Evolutionary conservation across 371 early-diverging fungal species (phyloP).

Genomic region (Mortierella polycephala): DNA sequence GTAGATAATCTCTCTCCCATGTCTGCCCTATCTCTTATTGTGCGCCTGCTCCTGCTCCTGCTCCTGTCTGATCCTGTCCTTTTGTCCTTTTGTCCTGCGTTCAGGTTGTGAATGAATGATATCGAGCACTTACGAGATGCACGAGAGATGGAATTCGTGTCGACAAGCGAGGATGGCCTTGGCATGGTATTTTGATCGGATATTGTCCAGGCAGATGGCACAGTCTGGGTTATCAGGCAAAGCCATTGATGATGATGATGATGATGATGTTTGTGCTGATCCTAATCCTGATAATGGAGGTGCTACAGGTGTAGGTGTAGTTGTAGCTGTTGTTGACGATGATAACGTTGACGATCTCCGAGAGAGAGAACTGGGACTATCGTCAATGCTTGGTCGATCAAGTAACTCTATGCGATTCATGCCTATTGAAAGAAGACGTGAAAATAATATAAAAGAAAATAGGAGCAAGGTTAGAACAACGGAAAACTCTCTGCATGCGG

Average conservation of each 20-base stretch:
- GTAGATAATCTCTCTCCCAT: conserved; percentile 9
- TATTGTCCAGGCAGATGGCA: conserved; percentile 42
- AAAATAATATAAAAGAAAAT: no score
- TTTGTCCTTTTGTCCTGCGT: background rate
- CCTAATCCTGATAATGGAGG: background rate
- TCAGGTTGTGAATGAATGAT: background rate
- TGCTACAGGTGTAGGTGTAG: no score
- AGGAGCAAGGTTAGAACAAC: no score
- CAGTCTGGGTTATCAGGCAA: conserved; percentile 7
- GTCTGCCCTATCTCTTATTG: background rate
- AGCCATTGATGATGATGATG: background rate
- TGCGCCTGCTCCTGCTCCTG: background rate
- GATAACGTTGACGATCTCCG: no score
- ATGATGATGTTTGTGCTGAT: background rate
- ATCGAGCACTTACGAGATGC: conserved; percentile 37
- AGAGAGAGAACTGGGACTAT: no score
- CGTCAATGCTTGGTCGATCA: no score
- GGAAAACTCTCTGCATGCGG: no score
- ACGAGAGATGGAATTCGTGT: conserved; percentile 45
- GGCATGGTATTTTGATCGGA: conserved; percentile 32
- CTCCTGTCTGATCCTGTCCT: background rate
- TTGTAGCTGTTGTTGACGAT: no score
- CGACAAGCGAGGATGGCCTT: conserved; percentile 41
- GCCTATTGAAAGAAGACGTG: no score
- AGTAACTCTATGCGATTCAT: no score